Percentiles rank a stretch among this genome's conserved stretches.
Conservation (phyloP, 2,329 filamentous ascomycete species). For the Chaetomiaceae sp. region DNA sequence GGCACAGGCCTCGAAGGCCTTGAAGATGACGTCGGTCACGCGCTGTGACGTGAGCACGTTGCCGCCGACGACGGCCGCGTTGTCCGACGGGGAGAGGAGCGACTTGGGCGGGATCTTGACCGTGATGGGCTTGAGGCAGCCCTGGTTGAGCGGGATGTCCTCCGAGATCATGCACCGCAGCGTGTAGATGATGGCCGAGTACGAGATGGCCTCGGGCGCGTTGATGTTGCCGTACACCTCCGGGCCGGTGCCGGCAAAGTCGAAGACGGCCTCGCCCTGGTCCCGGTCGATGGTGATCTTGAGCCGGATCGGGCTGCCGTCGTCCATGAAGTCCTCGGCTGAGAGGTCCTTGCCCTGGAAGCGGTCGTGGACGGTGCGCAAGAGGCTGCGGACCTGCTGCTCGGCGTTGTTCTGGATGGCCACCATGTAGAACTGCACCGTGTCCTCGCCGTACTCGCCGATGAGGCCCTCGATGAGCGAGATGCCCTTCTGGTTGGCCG, state of each 20-base stretch:
- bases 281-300: constrained; percentile 69
- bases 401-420: constrained; percentile 80
- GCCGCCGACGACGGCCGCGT: constrained; percentile 75
- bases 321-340: constrained; percentile 81
- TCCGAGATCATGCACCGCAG: constrained; percentile 73
- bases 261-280: constrained; percentile 71
- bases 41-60: constrained; percentile 78
- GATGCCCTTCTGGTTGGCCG: constrained; percentile 82
- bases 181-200: constrained; percentile 79
- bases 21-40: constrained; percentile 77
- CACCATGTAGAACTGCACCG: constrained; percentile 79
- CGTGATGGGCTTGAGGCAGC: constrained; percentile 71
- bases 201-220: constrained; percentile 72
- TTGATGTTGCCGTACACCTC: constrained; percentile 76
- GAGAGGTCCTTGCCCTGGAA: constrained; percentile 67
- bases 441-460: constrained; percentile 69
- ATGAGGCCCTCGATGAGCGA: constrained; percentile 70
- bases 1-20: constrained; percentile 73
- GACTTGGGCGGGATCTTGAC: constrained; percentile 68
- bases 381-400: constrained; percentile 64
- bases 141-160: constrained; percentile 83
- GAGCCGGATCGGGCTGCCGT: constrained; percentile 72
- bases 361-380: constrained; percentile 65
- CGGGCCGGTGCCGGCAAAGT: constrained; percentile 69
- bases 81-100: constrained; percentile 69